Base-by-base conservation (phyloP, 371 early-diverging fungal species). In the Mucor sp. region DNA sequence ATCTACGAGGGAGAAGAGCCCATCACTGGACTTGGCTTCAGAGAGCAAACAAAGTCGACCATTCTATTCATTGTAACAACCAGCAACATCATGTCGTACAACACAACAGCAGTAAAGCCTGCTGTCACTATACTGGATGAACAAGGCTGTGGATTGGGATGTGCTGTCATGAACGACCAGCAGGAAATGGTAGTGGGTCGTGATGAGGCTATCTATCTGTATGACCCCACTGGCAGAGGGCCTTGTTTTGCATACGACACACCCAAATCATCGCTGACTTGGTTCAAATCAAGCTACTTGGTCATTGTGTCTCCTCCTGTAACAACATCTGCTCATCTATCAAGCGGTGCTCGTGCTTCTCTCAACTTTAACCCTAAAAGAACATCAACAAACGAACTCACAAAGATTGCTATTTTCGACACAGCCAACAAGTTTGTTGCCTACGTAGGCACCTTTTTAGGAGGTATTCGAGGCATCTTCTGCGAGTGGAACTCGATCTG, bases 401-500 rank as follows among this genome's bases (percentile, higher is more conserved):
- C 86, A n/a, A 88, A 86, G 33, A 75, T 98, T 59, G 94, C 96
- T 0, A 86, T 98, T 19, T 94, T 96, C 65, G 97, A 98, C 65
- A 89, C 95, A 0, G 89, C 85, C 39, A 94, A 94, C 81, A 97
- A 95, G 73, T 94, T 93, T 70, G 87, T 95, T 11, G 96, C 97
- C 0, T 94, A 89, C 58, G 80, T 87, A 3, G 92, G 89, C 4
- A 90, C 88, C 0, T 94, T 96, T 62, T 69, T 84, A 9, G 88
- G 87, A 9, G 91, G 87, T 14, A 87, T 89, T 55, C 87, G 81
- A 60, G 82, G 89, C 17, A 85, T 95, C 3, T 82, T 90, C 39
- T 87, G 89, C 63, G 96, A 95, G 71, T 96, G 96, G 95, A 94
- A 92, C 58, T 89, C 93, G 50, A 83, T 97, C n/a, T 95, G 93